These are phyloP conservation scores for Cladosporium sp. DNA, from an alignment of 2,329 filamentous ascomycete species.

Conservation along the genomic window DNA sequence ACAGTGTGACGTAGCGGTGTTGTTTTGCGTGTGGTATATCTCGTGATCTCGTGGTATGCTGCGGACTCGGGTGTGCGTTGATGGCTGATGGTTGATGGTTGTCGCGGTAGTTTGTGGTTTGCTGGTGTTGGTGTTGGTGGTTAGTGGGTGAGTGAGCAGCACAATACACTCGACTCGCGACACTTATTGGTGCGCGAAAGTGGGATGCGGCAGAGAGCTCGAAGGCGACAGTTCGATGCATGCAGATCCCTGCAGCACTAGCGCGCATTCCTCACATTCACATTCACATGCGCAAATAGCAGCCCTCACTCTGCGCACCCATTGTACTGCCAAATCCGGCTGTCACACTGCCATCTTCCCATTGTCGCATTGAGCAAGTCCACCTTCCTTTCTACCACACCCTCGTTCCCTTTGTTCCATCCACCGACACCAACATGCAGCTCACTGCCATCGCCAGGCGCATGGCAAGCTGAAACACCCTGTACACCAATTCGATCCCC, in stretches of 20 bases:
- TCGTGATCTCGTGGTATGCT: background rate
- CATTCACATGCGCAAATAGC: background rate
- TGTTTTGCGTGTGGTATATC: background rate
- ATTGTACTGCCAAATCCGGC: background rate
- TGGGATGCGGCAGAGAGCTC: background rate
- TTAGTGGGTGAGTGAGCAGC: background rate
- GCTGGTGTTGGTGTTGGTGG: background rate
- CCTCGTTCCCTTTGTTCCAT: background rate
- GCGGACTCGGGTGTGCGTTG: background rate
- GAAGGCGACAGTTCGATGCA: background rate
- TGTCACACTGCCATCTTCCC: background rate
- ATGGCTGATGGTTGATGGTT: background rate
- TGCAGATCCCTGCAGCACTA: slow-evolving; percentile 9
- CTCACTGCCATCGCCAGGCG: background rate
- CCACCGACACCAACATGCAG: background rate
- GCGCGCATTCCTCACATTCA: slow-evolving; percentile 6
- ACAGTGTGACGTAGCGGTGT: background rate
- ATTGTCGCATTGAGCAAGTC: background rate
- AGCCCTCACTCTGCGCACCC: background rate
- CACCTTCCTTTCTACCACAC: background rate
- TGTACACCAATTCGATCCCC: slow-evolving; percentile 2
- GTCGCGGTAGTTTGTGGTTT: background rate
- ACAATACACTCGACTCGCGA: background rate
- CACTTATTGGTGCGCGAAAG: background rate
- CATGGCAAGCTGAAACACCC: slow-evolving; percentile 5